These are phyloP conservation scores for Fragosphaeria purpurea DNA, from an alignment of 2,329 filamentous ascomycete genomes.

Conservation along the genomic window DNA sequence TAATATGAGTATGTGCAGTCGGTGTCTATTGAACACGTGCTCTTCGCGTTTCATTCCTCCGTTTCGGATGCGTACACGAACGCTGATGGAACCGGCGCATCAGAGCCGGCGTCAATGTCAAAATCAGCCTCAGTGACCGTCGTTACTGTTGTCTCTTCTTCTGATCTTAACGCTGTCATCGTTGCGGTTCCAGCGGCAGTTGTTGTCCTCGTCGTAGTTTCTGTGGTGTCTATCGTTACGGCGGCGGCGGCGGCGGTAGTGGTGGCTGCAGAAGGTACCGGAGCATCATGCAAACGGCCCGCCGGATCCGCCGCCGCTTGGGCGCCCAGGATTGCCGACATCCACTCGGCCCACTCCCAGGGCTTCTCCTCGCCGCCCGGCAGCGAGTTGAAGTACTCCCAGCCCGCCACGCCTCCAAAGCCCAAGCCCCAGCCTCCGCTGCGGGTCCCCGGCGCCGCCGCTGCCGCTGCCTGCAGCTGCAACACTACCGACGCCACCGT, in stretches of 20 bases:
- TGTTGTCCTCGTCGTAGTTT: too few relatives aligned
- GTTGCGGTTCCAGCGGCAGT: not conserved
- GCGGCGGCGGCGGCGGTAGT: too few relatives aligned
- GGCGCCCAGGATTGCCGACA: slow-evolving; percentile 35
- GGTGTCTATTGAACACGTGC: too few relatives aligned
- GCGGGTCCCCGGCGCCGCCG: not conserved
- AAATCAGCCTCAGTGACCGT: slow-evolving; percentile 14
- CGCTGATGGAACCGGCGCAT: slow-evolving; percentile 16
- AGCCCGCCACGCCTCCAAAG: slow-evolving; percentile 76
- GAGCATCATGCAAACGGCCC: not conserved
- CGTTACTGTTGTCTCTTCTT: not conserved
- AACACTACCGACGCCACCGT: slow-evolving; percentile 44
- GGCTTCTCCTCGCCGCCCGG: slow-evolving; percentile 49
- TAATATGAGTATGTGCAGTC: too few relatives aligned
- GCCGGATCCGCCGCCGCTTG: slow-evolving; percentile 3
- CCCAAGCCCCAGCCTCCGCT: not conserved
- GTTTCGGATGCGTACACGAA: slow-evolving; percentile 24
- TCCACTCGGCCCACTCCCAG: slow-evolving; percentile 64
- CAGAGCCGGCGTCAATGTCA: slow-evolving; percentile 14
- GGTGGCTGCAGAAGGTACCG: not conserved
- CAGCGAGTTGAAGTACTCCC: slow-evolving; percentile 73
- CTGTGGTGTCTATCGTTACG: too few relatives aligned
- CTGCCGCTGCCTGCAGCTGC: slow-evolving; percentile 29
- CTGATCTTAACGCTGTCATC: not conserved
- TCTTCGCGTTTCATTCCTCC: not conserved